Evolutionary conservation across 345 rosid species (phyloP), one percentile per base, ranked within the genome.

Genomic region (Populus tremula): DNA sequence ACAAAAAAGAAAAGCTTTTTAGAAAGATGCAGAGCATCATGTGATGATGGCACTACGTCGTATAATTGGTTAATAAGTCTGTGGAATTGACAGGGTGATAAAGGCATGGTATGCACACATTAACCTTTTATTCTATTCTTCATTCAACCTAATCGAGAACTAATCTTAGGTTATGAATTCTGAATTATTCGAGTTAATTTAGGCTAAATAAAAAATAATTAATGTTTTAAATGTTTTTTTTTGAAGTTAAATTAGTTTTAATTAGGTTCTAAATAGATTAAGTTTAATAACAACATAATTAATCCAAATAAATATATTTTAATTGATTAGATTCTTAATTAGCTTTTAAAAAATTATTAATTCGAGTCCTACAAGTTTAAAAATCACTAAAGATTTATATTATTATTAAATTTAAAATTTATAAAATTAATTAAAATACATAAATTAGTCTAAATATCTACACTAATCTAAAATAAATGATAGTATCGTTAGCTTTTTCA

Each of bases 401-500:
- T 0, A 33, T 33, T 3, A 0, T 4, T 4, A 33, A 33, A 0
- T 4, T 33, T 0, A 33, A 0, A 5, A 33, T 3, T 3, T 3
- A 2, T 31, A 2, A 2, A 2, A 31, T 31, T 31, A 33, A 0
- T 33, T 0, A 0, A 33, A 3, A 4, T 33, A 33, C 0, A 0
- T 0, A 33, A 3, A 5, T 0, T 33, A 4, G 0, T 33, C 0
- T 0, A 3, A 33, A 33, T 2, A 29, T 0, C 1, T 0, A 29
- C 2, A 29, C 4, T 33, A 33, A 33, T 33, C 0, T 33, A 33
- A 33, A 33, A 33, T 3, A 3, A 33, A 33, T 33, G 4, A 33
- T 0, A 29, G 2, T 29, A 0, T 29, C 31, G 31, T 29, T 29
- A 29, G 31, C 2, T 29, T 29, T 29, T 1, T 29, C 1, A 1